phyloP scores from a whole-genome alignment of 805 yeast genomes.

The Cyberlindnera sargentensis region DNA sequence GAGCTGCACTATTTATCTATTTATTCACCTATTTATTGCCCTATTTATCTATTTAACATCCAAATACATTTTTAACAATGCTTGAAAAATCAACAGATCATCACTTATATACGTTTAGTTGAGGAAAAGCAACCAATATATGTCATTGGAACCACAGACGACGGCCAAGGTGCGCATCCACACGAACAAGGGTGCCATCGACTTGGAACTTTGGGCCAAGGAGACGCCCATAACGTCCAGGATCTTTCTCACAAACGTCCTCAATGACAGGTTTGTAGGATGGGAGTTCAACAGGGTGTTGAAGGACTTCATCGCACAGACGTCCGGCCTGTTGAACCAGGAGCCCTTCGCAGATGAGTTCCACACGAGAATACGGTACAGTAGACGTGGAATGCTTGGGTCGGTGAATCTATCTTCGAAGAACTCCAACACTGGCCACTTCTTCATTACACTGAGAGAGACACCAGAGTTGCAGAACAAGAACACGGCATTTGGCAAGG shows the following conservation, averaged over 20 bases:
- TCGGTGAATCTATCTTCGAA: conserved; percentile 32
- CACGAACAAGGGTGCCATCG: conserved; percentile 54
- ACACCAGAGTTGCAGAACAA: conserved; percentile 37
- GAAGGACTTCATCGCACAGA: conserved; percentile 30
- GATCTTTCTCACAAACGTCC: conserved; percentile 43
- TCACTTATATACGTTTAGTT: no score
- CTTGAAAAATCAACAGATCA: no score
- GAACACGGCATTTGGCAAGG: conserved; percentile 48
- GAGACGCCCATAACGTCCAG: conserved; percentile 48
- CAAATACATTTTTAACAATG: not conserved
- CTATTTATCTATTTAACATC: not conserved
- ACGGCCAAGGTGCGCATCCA: conserved; percentile 49
- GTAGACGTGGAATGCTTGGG: conserved; percentile 49
- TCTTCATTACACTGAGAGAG: conserved; percentile 44
- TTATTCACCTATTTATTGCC: conserved; percentile 5
- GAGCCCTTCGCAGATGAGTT: conserved; percentile 34
- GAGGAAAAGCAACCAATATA: not conserved
- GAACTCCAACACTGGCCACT: conserved; percentile 30
- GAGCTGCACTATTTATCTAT: conserved; percentile 7
- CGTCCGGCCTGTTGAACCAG: conserved; percentile 24
- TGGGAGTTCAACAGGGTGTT: conserved; percentile 35
- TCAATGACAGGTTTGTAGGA: conserved; percentile 35
- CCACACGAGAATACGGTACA: conserved; percentile 44
- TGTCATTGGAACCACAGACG: conserved; percentile 43
- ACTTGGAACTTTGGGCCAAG: conserved; percentile 62